Base-by-base conservation (phyloP, 2,329 filamentous ascomycete species). In the Talaromyces sp. region DNA sequence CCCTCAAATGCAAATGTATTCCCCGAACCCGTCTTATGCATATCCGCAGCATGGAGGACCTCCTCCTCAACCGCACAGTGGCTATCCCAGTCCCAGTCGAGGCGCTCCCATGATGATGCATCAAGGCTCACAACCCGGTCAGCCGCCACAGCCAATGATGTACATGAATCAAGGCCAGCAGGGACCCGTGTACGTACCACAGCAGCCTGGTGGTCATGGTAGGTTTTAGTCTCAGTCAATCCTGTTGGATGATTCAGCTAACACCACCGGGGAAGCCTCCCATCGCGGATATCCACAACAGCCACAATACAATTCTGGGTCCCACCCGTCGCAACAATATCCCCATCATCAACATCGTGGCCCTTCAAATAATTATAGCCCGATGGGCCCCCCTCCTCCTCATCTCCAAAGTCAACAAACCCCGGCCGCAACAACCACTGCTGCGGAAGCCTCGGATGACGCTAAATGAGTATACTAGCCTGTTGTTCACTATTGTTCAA, bases 81-180 rank as follows among this genome's bases (percentile, higher is more conserved):
- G 92, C 16, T 97, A 91, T 73, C 91, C 92, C n/a, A 97, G 94
- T 74, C 94, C 94, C 0, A 88, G 92, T 64, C 87, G 93, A 57
- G 88, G 89, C 22, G 92, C 95, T 13, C 89, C 92, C 1, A 92
- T 96, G 88, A 98, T 98, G 94, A 91, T 89, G 72, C 93, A 93
- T 70, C 92, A 97, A 79, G 92, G 92, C 63, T 97, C 93, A 33
- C 94, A 97, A 73, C 93, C 96, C 76, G 93, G 93, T 47, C 92
- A 96, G 74, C 82, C 83, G 64, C 82, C 83, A 57, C 82, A 87
- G 81, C 72, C 87, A 82, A 79, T 93, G 85, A 82, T 90, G 86
- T 84, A 82, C 68, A 91, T 93, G 88, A 90, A 88, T 72, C 89
- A 89, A 50, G 88, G 83, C 62, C 89, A 89, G 73, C 91, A 90